Base-by-base conservation (phyloP, 2,329 filamentous ascomycete species). In the Rhexocercosporidium sp. region DNA sequence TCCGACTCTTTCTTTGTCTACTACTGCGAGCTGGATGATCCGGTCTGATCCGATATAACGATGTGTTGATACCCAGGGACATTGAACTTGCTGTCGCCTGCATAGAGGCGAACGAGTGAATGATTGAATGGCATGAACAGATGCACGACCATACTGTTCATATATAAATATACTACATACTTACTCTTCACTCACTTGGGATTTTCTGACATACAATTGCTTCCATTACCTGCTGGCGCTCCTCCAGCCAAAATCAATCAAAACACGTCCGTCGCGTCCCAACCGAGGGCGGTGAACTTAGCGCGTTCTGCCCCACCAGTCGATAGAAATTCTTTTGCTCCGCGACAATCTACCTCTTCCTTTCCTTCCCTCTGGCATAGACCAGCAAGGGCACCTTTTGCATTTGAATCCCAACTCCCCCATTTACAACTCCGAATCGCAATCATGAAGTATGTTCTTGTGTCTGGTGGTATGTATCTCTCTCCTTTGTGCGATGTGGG, bases 401-500 rank as follows among this genome's bases (percentile, higher is more conserved):
- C 47, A 62, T 53, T 54, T 49, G 16, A 68, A 62, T 18, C 16
- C 34, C 20, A 22, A 12, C n/a, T 20, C 44, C 20, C 44, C 11
- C 53, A 14, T 39, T 6, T 22, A 16, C 27, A 14, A 20, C 31
- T 14, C n/a, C n/a, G 4, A 39, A 41, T 41, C 54, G 34, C 54
- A 25, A 57, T 41, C 54, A 94, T 93, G 91, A 92, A 93, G 83
- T 93, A 93, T 84, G 89, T 94, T 80, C 84, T 93, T 73, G 90
- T 93, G 73, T 92, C 90, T 74, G 91, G 91, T 85, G 91, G 90
- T 91, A 67, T 20, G 67, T 9, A 5, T 57, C 16, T 39, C 61
- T 49, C 34, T 61, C 39, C 64, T 61, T 18, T 49, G 27, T 12
- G 57, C 3, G 31, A 22, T 29, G 27, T 37, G 34, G 12, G 34